These are phyloP conservation scores for Cutaneotrichosporon sp. DNA, from an alignment of 1,284 basidiomycete species.

Conservation along the genomic window DNA sequence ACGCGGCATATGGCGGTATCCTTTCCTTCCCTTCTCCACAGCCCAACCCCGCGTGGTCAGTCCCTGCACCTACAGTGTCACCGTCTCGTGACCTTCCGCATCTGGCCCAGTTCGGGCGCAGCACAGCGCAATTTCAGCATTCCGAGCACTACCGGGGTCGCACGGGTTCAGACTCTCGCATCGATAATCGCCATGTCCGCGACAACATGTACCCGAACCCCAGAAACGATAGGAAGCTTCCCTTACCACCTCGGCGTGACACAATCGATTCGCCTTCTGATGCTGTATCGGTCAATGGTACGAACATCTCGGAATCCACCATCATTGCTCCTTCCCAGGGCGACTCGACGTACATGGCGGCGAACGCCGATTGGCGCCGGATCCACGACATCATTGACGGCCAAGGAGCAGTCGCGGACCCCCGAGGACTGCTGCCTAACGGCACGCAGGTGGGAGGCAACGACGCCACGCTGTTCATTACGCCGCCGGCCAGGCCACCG, in stretches of 20 bases:
- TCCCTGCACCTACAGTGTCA: neutral
- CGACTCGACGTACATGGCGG: slow-evolving; percentile 39
- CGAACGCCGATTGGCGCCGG: slow-evolving; percentile 39
- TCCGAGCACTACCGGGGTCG: slow-evolving; percentile 3
- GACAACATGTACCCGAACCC: neutral
- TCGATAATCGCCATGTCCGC: neutral
- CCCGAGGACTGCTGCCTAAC: neutral
- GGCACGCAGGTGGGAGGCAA: slow-evolving; percentile 25
- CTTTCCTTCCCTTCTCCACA: slow-evolving; percentile 40
- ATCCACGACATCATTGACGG: slow-evolving; percentile 31
- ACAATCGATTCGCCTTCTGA: slow-evolving; percentile 15
- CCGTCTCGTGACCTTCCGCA: neutral
- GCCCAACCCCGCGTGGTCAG: slow-evolving; percentile 15
- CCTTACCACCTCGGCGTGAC: neutral
- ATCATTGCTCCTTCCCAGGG: slow-evolving; percentile 26
- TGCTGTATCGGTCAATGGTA: slow-evolving; percentile 5
- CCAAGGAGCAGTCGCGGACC: slow-evolving; percentile 4
- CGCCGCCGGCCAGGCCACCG: neutral
- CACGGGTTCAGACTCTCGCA: slow-evolving; percentile 32
- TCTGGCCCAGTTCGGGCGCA: no score
- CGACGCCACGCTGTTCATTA: slow-evolving; percentile 43
- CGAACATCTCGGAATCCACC: slow-evolving; percentile 37
- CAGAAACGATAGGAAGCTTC: neutral
- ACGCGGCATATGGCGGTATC: slow-evolving; percentile 23
- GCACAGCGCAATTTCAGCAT: neutral